Conservation (phyloP, 202 grass and related monocot genomes). For the Cymbopogon flexuosus region DNA sequence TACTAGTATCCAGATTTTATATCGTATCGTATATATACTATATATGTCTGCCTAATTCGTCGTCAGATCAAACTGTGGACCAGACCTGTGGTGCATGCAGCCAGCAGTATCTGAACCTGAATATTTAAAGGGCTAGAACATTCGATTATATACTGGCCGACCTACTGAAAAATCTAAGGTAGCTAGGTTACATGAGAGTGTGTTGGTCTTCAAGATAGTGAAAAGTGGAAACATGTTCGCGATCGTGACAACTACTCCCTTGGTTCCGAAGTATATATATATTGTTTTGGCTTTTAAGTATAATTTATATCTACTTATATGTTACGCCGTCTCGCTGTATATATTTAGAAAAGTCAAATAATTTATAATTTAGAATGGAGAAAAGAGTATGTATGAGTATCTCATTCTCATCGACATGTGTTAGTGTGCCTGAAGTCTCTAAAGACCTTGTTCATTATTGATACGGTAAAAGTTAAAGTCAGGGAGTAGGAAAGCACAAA, state of each 20-base stretch:
- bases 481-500: background rate
- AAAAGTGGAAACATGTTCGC: background rate
- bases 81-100: conserved; percentile 13
- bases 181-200: background rate
- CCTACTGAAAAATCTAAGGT: conserved; percentile 19
- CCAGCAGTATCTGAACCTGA: conserved; percentile 25
- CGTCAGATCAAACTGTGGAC: conserved; percentile 32
- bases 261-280: background rate
- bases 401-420: background rate
- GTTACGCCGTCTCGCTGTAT: background rate
- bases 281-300: background rate
- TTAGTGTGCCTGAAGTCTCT: background rate
- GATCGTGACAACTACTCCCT: background rate
- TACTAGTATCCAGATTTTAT: conserved; percentile 14
- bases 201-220: conserved; percentile 19
- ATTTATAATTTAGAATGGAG: background rate
- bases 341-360: background rate
- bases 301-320: background rate
- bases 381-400: background rate
- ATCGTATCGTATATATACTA: no score
- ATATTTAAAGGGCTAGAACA: conserved; percentile 38
- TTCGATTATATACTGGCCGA: conserved; percentile 33
- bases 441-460: background rate
- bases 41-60: conserved; percentile 32
- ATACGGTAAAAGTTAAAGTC: background rate